These are phyloP conservation scores for Hypomontagnella submonticulosa DNA, from an alignment of 495 filamentous ascomycete genomes.

Conservation along the genomic window DNA sequence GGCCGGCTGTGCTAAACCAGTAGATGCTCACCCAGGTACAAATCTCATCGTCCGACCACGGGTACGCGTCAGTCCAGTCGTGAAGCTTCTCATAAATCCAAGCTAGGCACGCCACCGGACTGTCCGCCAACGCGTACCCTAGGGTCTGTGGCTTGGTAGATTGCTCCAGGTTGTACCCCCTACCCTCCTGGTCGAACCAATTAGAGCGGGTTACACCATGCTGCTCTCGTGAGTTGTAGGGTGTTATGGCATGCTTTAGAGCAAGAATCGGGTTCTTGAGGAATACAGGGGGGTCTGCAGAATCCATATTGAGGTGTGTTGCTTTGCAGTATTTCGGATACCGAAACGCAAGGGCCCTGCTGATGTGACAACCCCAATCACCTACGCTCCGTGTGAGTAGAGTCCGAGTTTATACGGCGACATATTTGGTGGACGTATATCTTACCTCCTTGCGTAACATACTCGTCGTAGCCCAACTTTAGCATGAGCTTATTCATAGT, in stretches of 20 bases:
- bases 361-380: constrained; percentile 74
- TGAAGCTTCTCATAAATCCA: constrained; percentile 79
- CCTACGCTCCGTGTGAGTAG: constrained; percentile 48
- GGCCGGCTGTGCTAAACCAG: constrained; percentile 66
- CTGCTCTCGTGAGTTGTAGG: constrained; percentile 49
- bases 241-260: constrained; percentile 56
- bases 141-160: constrained; percentile 73
- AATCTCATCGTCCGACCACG: constrained; percentile 75
- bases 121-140: constrained; percentile 66
- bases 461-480: constrained; percentile 70
- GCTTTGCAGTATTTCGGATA: constrained; percentile 69
- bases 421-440: too few species aligned
- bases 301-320: constrained; percentile 72
- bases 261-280: constrained; percentile 55
- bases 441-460: constrained; percentile 62
- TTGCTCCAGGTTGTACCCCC: constrained; percentile 66
- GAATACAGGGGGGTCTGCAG: constrained; percentile 50
- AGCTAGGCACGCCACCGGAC: constrained; percentile 68
- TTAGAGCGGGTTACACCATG: constrained; percentile 57
- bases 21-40: constrained; percentile 74
- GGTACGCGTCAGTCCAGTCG: constrained; percentile 72
- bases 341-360: constrained; percentile 64
- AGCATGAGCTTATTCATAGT: constrained; percentile 72
- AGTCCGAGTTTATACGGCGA: too few species aligned
- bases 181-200: constrained; percentile 65